phyloP scores from a whole-genome alignment of 2,329 filamentous ascomycete genomes.

The Pyricularia pennisetigena region DNA sequence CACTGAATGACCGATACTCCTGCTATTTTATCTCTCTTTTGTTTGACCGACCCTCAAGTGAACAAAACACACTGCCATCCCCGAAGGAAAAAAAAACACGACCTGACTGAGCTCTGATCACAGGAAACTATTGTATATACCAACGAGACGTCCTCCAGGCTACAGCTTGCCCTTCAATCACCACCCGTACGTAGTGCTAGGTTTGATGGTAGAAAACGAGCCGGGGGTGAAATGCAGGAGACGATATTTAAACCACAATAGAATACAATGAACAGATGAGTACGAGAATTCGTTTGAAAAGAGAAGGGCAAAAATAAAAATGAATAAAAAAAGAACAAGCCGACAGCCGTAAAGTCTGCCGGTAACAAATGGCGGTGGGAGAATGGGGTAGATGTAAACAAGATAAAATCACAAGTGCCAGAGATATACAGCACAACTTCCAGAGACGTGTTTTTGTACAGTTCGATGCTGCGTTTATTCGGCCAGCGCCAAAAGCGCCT shows the following conservation, averaged over 20 bases:
- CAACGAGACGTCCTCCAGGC: neutral
- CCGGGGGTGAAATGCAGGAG: neutral
- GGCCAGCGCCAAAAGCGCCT: constrained; percentile 45
- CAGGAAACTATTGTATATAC: neutral
- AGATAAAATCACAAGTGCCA: neutral
- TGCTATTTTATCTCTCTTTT: neutral
- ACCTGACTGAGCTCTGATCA: neutral
- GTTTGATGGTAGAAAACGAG: neutral
- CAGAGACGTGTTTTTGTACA: no score
- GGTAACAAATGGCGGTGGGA: neutral
- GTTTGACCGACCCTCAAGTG: neutral
- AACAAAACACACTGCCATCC: neutral
- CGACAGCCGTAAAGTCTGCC: neutral
- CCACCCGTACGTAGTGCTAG: neutral
- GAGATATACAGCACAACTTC: neutral
- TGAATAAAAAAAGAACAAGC: neutral
- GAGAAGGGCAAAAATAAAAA: neutral
- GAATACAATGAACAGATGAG: constrained; percentile 1
- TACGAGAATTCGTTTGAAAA: neutral
- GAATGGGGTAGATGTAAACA: neutral
- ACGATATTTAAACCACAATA: neutral
- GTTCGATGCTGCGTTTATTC: constrained; percentile 19
- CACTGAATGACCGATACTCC: neutral
- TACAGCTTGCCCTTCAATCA: neutral
- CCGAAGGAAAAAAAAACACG: neutral